These are phyloP conservation scores for Camptophora hylomeconis DNA, from an alignment of 2,329 filamentous ascomycete genomes.

Conservation along the genomic window DNA sequence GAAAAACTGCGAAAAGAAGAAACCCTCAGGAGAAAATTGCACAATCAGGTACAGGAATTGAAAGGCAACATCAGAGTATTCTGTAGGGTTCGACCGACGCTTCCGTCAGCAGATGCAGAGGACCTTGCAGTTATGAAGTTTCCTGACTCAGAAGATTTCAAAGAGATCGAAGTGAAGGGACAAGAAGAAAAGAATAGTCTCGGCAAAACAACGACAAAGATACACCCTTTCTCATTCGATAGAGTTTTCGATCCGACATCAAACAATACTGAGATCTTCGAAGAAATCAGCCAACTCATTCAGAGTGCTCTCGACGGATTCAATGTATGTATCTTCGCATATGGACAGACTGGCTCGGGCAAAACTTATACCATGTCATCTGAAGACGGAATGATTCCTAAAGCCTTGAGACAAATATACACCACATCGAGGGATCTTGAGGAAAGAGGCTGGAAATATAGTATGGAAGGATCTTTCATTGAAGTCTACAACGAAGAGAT, in stretches of 20 bases:
- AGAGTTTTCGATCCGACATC: conserved; percentile 71
- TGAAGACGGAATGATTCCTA: conserved; percentile 84
- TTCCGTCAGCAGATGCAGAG: conserved; percentile 43
- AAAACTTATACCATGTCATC: conserved; percentile 97
- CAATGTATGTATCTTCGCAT: conserved; percentile 98
- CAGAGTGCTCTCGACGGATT: conserved; percentile 94
- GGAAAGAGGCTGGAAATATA: conserved; percentile 89
- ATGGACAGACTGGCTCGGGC: conserved; percentile 91
- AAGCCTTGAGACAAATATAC: conserved; percentile 87
- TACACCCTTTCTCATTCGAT: conserved; percentile 80
- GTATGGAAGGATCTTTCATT: conserved; percentile 87
- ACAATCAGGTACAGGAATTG: conserved; percentile 95
- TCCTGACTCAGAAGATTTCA: conserved; percentile 68
- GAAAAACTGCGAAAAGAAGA: conserved; percentile 85
- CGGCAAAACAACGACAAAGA: conserved; percentile 62
- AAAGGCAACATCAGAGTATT: conserved; percentile 98
- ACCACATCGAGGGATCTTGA: conserved; percentile 68
- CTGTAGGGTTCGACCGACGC: conserved; percentile 76
- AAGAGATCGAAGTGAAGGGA: conserved; percentile 73
- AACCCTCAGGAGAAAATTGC: conserved; percentile 75
- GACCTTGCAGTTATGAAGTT: conserved; percentile 63
- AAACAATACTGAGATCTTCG: conserved; percentile 78
- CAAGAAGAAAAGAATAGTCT: conserved; percentile 74
- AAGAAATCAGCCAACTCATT: conserved; percentile 91
- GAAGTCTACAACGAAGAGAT: conserved; percentile 98